Base-by-base conservation (phyloP, 2,329 filamentous ascomycete genomes). In the Aspergillus luchuensis region DNA sequence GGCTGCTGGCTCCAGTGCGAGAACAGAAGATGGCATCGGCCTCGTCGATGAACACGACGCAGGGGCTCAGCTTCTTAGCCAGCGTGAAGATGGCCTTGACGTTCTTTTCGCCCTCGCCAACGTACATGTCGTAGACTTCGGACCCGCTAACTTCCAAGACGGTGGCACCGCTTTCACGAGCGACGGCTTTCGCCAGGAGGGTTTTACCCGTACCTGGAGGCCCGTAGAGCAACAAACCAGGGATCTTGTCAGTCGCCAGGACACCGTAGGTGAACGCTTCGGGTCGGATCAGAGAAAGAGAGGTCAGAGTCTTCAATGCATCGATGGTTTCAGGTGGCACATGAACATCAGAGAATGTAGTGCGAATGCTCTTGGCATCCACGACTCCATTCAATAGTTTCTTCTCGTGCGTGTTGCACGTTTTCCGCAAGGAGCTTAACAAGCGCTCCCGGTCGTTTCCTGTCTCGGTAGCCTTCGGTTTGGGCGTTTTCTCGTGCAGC, bases 191-290 rank as follows among this genome's bases (percentile, higher is more conserved):
- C 48, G 86, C 86, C 21, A 88, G 79, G 4, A 86, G 75, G 3
- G 84, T 86, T 65, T 85, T 82, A 28, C 92, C 92, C 0, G 84
- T 86, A 19, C 84, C 84, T 0, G 92, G 93, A 8, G 92, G 92
- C 0, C 92, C 93, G 69, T 97, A 97, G 0, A 97, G 81, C 0
- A 97, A 85, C 51, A 95, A 87, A 13, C 95, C 95, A 0, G 93
- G 91, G 52, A 99, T 96, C 68, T 92, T 91, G 72, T 98, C 93
- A 0, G 88, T 91, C 2, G 92, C 91, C 11, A 99, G 84, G 4
- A 99, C 91, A 76, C 95, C 95, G 68, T 99, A 99, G 10, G 88
- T 89, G 77, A 98, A 99, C n/a, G 93, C 94, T 63, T 98, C 93
- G 0, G 95, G 95, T 0, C 94, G 88, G 54, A 91, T 82, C 5